Conservation (phyloP, 192 early-diverging fungal species). For the Chytriomyces sp. region DNA sequence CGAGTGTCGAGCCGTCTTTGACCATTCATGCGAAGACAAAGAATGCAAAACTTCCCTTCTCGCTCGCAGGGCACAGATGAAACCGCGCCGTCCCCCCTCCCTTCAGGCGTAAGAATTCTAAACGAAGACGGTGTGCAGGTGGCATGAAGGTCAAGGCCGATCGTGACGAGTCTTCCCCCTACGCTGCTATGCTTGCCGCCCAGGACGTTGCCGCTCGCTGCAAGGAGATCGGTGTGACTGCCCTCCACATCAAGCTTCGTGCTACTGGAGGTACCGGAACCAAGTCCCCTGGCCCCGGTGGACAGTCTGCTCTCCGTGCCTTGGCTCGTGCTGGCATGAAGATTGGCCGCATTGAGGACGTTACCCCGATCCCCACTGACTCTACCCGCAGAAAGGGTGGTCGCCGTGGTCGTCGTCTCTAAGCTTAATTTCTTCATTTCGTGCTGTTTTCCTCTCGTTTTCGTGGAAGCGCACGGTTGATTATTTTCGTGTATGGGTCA, state of each 20-base stretch:
- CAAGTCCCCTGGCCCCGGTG: conserved; percentile 98
- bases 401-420: conserved; percentile 97
- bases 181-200: conserved; percentile 99
- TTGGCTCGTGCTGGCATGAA: conserved; percentile 98
- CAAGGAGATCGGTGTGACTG: conserved; percentile 99
- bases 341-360: conserved; percentile 99
- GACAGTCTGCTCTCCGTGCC: conserved; percentile 96
- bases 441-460: too few species aligned
- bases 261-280: conserved; percentile 98
- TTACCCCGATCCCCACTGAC: conserved; percentile 98
- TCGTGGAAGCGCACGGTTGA: too few species aligned
- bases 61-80: conserved; percentile 45
- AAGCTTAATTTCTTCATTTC: conserved; percentile 5
- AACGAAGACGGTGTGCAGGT: conserved; percentile 56
- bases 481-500: too few species aligned
- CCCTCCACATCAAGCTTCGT: conserved; percentile 99
- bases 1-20: too few species aligned
- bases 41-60: too few species aligned
- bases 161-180: conserved; percentile 99
- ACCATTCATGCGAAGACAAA: too few species aligned
- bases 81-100: conserved; percentile 42
- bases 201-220: conserved; percentile 98
- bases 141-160: conserved; percentile 99
- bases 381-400: conserved; percentile 98
- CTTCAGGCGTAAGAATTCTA: conserved; percentile 4